phyloP scores from a whole-genome alignment of 257 asterid genomes.

The Cynanchum wilfordii region DNA sequence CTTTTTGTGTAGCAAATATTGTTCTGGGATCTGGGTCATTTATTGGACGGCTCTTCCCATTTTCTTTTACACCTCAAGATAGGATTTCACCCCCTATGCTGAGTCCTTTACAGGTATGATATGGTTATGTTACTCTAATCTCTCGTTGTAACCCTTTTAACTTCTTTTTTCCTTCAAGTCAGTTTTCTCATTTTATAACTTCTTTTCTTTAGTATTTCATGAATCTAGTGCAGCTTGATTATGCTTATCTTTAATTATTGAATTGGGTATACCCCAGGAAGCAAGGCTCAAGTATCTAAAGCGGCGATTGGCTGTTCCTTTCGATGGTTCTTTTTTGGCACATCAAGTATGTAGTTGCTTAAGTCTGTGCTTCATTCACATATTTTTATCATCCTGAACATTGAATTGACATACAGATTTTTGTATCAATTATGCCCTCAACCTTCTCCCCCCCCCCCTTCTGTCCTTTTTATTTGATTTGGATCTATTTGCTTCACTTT shows the following conservation, averaged over 20 bases:
- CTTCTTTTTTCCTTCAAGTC: not conserved
- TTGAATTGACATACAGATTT: not conserved
- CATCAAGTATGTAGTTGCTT: conserved; percentile 66
- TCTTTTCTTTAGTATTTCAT: not conserved
- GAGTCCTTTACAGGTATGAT: conserved; percentile 87
- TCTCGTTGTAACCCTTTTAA: not conserved
- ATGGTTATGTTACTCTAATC: conserved; percentile 9
- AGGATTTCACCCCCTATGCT: conserved; percentile 50
- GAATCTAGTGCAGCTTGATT: not conserved
- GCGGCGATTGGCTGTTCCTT: conserved; percentile 71
- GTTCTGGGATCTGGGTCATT: conserved; percentile 75
- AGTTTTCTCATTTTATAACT: not conserved
- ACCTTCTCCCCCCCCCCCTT: not conserved
- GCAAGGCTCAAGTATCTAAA: conserved; percentile 74
- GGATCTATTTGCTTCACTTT: not conserved
- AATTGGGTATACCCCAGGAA: conserved; percentile 49
- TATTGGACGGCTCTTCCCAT: conserved; percentile 75
- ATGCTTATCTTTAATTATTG: not conserved
- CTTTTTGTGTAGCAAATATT: conserved; percentile 55
- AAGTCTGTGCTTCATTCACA: not conserved
- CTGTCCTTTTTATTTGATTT: not conserved
- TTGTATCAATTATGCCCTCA: not conserved
- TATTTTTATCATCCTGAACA: not conserved
- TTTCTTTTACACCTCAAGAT: conserved; percentile 40
- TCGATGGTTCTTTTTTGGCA: conserved; percentile 65